Evolutionary conservation across 345 rosid species (phyloP), one percentile per base, ranked within the genome.

Genomic region (Brassica napus): DNA sequence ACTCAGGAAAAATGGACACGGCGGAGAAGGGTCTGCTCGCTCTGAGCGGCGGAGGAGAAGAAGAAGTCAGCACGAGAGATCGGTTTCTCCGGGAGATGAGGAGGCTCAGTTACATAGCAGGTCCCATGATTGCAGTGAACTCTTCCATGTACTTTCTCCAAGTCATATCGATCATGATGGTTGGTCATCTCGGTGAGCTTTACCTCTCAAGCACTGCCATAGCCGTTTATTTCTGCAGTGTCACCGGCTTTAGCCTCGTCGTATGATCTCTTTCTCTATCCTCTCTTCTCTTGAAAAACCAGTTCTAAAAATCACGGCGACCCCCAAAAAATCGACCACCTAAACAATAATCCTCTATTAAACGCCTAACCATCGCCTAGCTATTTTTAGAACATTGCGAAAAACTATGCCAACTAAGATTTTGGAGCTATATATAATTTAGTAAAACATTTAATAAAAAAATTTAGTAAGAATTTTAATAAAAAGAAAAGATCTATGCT

Each of bases 181-280:
- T 84, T 10, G 98, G 98, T 75, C 98, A 92, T 72, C 90, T 92
- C 39, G 93, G 95, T 10, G 83, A 90, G 81, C 92, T 92, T 23
- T 74, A 34, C 30, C 92, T 94, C 63, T 87, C 98, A 3, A 88
- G 93, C 87, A 82, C 95, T 1, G 90, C 98, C 85, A 85, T 94
- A 2, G 92, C 92, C 23, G 35, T 82, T 63, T 92, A 96, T 57
- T 86, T 94, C 78, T 81, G 86, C 37, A 75, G 73, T 23, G 96
- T 90, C 86, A 89, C 94, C 3, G 97, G 97, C 77, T 91, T 87
- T 65, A 92, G 96, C 23, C 69, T 90, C 79, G 79, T 90, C 32
- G 98, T 94, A 81, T 74, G 93, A 35, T 47, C 69, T 44, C 15
- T 44, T 44, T 44, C 54, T 44, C 15, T 44, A 11, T 11, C 15